Evolutionary conservation across 2,329 filamentous ascomycete species (phyloP).

Genomic region (Sphaerulina musiva): DNA sequence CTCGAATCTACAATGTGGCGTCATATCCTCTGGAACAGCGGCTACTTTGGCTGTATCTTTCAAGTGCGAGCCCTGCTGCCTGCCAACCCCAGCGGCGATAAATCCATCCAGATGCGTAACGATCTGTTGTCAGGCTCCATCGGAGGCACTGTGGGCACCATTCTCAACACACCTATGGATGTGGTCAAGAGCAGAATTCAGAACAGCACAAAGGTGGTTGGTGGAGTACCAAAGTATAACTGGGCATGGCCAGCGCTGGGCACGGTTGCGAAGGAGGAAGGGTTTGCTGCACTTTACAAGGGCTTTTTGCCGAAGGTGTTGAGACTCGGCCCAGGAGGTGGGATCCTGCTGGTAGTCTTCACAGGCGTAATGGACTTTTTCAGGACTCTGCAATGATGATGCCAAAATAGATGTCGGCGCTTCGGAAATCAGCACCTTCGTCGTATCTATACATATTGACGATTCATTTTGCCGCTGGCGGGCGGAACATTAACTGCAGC

Average conservation of each 20-base stretch:
- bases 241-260: constrained; percentile 88
- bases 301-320: constrained; percentile 95
- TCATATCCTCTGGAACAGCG: constrained; percentile 87
- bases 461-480: too few species aligned
- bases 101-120: constrained; percentile 74
- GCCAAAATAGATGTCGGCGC: not conserved
- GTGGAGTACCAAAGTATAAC: constrained; percentile 87
- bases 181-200: constrained; percentile 98
- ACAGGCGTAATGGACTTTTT: constrained; percentile 92
- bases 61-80: constrained; percentile 84
- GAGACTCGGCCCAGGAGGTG: constrained; percentile 63
- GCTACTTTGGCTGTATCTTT: constrained; percentile 98
- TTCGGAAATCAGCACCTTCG: too few species aligned
- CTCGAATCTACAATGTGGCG: constrained; percentile 96
- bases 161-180: constrained; percentile 92
- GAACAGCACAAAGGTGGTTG: constrained; percentile 79
- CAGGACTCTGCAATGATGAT: constrained; percentile 43
- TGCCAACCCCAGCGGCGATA: constrained; percentile 60
- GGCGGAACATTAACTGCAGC: too few species aligned
- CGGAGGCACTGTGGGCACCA: constrained; percentile 83
- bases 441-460: too few species aligned
- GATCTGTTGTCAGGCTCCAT: constrained; percentile 80
- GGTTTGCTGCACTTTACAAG: constrained; percentile 89
- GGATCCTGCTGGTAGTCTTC: constrained; percentile 75
- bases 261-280: constrained; percentile 88